Conservation (phyloP, 1,284 basidiomycete genomes). For the Trichosporon coremiiforme region DNA sequence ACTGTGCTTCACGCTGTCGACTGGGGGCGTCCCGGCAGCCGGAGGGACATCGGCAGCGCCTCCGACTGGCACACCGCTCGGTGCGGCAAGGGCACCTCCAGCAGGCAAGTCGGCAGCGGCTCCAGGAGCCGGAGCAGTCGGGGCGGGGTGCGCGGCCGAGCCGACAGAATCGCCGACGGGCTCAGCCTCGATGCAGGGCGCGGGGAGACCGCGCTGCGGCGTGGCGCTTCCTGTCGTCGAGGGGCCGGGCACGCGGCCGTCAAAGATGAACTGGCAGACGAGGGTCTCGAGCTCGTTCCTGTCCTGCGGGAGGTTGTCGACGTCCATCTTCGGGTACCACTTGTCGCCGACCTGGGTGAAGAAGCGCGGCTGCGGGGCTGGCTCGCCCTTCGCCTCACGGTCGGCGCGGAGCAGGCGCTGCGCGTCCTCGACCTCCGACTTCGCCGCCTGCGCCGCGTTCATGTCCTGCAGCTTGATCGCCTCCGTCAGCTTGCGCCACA, state of each 20-base stretch:
- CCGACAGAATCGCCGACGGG: neutral
- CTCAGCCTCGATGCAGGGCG: conserved; percentile 2
- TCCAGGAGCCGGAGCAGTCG: neutral
- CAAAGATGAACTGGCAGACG: conserved; percentile 67
- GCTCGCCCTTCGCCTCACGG: conserved; percentile 70
- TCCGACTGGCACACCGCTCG: neutral
- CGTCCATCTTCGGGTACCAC: conserved; percentile 74
- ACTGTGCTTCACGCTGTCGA: neutral
- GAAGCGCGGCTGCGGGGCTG: conserved; percentile 68
- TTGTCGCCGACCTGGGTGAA: conserved; percentile 72
- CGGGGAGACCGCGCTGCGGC: conserved; percentile 14
- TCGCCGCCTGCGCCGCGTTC: conserved; percentile 88
- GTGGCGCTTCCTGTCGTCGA: conserved; percentile 20
- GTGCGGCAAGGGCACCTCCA: neutral
- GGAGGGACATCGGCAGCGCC: no score
- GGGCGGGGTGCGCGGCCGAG: no score
- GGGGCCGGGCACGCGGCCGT: conserved; percentile 38
- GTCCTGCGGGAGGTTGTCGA: conserved; percentile 65
- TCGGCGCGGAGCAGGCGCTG: conserved; percentile 79
- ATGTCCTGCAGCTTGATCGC: conserved; percentile 89
- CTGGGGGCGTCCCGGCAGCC: neutral
- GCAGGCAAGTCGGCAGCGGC: no score
- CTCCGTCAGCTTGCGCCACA: conserved; percentile 83
- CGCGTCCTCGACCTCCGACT: conserved; percentile 86
- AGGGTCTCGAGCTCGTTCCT: conserved; percentile 64